Evolutionary conservation across 345 rosid genomes (phyloP), one percentile per base, ranked within the genome.

Genomic region (Draba incana): DNA sequence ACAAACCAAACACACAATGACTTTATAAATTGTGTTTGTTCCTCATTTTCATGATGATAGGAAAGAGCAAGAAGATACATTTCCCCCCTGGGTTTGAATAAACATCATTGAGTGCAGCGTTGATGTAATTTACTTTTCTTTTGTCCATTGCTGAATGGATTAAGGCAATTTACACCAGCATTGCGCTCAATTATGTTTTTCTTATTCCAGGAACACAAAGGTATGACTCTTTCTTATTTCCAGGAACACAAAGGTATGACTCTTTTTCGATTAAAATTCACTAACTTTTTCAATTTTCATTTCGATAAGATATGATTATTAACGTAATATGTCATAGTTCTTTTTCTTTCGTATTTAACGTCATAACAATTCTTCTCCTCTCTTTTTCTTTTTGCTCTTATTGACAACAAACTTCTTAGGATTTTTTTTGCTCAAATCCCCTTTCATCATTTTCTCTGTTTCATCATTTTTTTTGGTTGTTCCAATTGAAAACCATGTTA

Each of bases 101-200:
- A 78, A 69, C 82, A 74, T 84, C 85, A 81, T 84, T 84, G 88
- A 84, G 86, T 85, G 89, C 89, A 85, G 86, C 89, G 85, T 81
- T 85, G 84, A 83, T 83, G 84, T 68, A 54, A 55, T 9, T 71
- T 62, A 6, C 42, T 44, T 49, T 58, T 27, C n/a, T 0, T 41
- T 42, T 13, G 28, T 37, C 52, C 20, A 20, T 14, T 63, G 10
- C 56, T 39, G 50, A 41, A 57, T 39, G 59, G 37, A 42, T 16
- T 54, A 62, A 64, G 30, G 53, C 33, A 72, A 64, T 8, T 64
- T 64, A 64, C 8, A 57, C 58, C 70, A 56, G 16, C 65, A 65
- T 64, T 72, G 70, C 65, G 58, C 64, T 72, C 70, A 72, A 64
- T 72, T 20, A 64, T 72, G 76, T 56, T 72, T 64, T 72, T 64